Percentiles rank a stretch among this genome's conserved stretches.
Conservation (phyloP, 2,329 filamentous ascomycete genomes). For the Trichoderma sp. region DNA sequence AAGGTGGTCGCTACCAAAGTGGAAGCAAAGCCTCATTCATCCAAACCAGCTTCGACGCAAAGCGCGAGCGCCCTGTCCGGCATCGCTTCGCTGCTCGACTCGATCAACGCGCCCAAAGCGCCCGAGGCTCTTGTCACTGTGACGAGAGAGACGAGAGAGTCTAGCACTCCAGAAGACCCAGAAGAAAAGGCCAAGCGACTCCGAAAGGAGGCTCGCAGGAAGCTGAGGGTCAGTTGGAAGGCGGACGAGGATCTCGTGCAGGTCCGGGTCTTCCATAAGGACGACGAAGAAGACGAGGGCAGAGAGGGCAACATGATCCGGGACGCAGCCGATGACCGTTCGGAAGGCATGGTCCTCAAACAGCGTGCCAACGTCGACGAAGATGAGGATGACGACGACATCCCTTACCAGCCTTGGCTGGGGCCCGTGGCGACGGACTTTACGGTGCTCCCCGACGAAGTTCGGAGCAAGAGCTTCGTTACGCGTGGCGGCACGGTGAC, state of each 20-base stretch:
- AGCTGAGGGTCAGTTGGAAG: constrained; percentile 72
- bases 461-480: constrained; percentile 52
- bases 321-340: constrained; percentile 72
- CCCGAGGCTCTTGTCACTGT: constrained; percentile 47
- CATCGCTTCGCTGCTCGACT: constrained; percentile 58
- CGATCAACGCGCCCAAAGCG: constrained; percentile 49
- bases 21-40: constrained; percentile 38
- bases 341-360: constrained; percentile 71
- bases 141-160: constrained; percentile 53
- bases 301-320: constrained; percentile 68
- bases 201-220: constrained; percentile 71
- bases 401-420: constrained; percentile 56
- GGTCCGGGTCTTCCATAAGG: constrained; percentile 70
- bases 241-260: constrained; percentile 67
- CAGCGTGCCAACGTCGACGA: constrained; percentile 51
- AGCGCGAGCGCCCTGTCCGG: constrained; percentile 47
- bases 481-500: constrained; percentile 57
- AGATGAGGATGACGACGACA: constrained; percentile 62
- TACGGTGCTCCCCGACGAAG: constrained; percentile 49
- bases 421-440: constrained; percentile 54
- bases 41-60: constrained; percentile 38
- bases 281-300: constrained; percentile 70
- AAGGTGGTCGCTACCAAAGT: constrained; percentile 34
- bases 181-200: constrained; percentile 69
- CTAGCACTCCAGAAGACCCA: constrained; percentile 62